Evolutionary conservation across 1,284 basidiomycete species (phyloP).

Genomic region (Cystobasidium pallidum): DNA sequence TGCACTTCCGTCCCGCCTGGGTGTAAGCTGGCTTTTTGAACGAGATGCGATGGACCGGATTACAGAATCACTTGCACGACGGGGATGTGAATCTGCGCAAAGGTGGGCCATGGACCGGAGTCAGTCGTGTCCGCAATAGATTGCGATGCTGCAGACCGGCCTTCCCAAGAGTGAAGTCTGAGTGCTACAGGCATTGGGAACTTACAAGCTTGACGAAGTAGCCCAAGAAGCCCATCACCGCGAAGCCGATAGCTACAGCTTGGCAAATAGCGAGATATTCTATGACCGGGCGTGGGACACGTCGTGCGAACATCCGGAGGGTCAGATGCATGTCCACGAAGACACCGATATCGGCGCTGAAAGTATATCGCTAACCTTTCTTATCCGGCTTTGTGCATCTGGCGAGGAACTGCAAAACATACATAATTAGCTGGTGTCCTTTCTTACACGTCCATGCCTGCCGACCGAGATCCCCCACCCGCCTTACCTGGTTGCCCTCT

Average conservation of each 20-base stretch:
- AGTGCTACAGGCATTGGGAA: not conserved
- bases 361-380: slow-evolving; percentile 67
- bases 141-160: not conserved
- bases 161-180: not conserved
- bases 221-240: slow-evolving; percentile 87
- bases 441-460: not conserved
- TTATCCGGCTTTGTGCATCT: slow-evolving; percentile 97
- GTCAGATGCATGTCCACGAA: not conserved
- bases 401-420: slow-evolving; percentile 74
- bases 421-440: slow-evolving; percentile 1
- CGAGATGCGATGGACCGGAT: not conserved
- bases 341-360: not conserved
- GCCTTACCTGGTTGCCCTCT: slow-evolving; percentile 85
- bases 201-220: slow-evolving; percentile 53
- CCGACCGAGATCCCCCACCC: not conserved
- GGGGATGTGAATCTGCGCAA: slow-evolving; percentile 23
- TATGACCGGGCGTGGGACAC: slow-evolving; percentile 55
- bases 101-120: not conserved
- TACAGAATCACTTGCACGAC: slow-evolving; percentile 35
- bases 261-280: slow-evolving; percentile 90
- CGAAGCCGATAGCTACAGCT: slow-evolving; percentile 91
- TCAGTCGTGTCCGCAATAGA: not conserved
- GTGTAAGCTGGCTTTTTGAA: not conserved
- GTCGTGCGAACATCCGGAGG: slow-evolving; percentile 3
- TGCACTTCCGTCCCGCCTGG: not conserved